Evolutionary conservation across 495 filamentous ascomycete genomes (phyloP).

Genomic region (Penicillium argentinense): DNA sequence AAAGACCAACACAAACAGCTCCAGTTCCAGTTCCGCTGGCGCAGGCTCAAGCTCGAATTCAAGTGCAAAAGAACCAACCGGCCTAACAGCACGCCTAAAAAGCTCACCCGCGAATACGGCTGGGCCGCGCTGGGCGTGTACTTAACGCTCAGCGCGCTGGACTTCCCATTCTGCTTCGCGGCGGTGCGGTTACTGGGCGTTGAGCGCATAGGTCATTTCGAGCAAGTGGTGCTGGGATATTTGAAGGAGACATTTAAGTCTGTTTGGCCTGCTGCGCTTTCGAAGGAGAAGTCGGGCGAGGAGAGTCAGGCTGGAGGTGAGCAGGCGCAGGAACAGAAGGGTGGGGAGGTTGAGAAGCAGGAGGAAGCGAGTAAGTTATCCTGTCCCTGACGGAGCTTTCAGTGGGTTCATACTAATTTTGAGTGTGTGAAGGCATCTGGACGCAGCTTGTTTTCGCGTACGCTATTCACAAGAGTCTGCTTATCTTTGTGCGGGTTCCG

Average conservation of each 20-base stretch:
- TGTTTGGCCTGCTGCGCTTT: constrained; percentile 36
- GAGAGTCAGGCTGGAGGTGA: constrained; percentile 16
- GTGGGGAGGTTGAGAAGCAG: constrained; percentile 32
- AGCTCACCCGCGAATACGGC: constrained; percentile 90
- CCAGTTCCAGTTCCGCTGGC: neutral
- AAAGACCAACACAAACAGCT: neutral
- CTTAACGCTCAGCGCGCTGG: constrained; percentile 73
- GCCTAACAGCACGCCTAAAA: constrained; percentile 71
- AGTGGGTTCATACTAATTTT: too few species aligned
- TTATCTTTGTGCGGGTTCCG: constrained; percentile 92
- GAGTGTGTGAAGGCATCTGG: constrained; percentile 74
- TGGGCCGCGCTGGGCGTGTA: constrained; percentile 95
- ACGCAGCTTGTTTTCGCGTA: constrained; percentile 95
- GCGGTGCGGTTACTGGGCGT: constrained; percentile 79
- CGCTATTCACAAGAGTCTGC: constrained; percentile 96
- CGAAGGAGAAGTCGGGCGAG: constrained; percentile 9
- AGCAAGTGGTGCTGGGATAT: constrained; percentile 45
- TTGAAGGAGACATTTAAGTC: constrained; percentile 30
- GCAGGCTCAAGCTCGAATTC: neutral
- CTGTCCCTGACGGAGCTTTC: neutral
- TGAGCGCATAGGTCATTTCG: constrained; percentile 73
- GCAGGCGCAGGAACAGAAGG: constrained; percentile 11
- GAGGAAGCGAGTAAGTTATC: constrained; percentile 54
- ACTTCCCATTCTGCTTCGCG: constrained; percentile 94
- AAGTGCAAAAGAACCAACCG: constrained; percentile 38